Evolutionary conservation across 148 eudicot species (phyloP).

Genomic region (Rhododendron williamsianum): DNA sequence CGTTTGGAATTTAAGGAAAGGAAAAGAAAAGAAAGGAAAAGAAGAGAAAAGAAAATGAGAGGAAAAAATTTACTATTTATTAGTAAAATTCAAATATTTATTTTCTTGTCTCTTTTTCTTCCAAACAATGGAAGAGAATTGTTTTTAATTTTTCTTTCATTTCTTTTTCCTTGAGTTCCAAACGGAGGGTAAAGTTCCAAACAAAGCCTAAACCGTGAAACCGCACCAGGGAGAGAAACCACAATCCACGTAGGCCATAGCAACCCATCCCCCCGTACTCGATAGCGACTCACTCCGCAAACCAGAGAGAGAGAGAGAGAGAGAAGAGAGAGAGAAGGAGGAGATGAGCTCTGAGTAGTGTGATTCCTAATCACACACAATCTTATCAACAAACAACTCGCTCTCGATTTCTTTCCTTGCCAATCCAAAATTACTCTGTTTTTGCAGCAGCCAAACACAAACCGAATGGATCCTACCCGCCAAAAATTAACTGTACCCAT

Average conservation of each 20-base stretch:
- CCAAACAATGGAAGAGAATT: too few species aligned
- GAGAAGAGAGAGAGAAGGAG: neutral
- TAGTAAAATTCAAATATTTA: too few species aligned
- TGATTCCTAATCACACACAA: neutral
- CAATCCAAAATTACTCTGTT: neutral
- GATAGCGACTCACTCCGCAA: conserved; percentile 8
- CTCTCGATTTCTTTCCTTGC: neutral
- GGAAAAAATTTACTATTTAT: too few species aligned
- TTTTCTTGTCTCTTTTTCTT: too few species aligned
- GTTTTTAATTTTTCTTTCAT: too few species aligned
- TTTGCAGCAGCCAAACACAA: neutral
- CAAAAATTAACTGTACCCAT: neutral
- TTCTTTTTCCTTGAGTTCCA: too few species aligned
- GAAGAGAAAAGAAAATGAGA: too few species aligned
- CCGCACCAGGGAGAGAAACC: neutral
- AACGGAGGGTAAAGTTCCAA: too few species aligned
- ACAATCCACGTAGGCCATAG: neutral
- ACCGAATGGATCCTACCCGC: conserved; percentile 1
- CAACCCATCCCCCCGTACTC: neutral
- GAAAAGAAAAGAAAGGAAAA: too few species aligned
- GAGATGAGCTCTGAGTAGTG: neutral
- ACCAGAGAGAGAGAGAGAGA: neutral
- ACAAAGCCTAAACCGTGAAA: neutral
- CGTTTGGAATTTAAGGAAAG: too few species aligned
- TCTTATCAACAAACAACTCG: neutral